A percentile compares a stretch with the other conserved stretches of the same genome.
Evolutionary conservation across 352 stramenopile species (phyloP).

Genomic region (Thalassiosira allenii): DNA sequence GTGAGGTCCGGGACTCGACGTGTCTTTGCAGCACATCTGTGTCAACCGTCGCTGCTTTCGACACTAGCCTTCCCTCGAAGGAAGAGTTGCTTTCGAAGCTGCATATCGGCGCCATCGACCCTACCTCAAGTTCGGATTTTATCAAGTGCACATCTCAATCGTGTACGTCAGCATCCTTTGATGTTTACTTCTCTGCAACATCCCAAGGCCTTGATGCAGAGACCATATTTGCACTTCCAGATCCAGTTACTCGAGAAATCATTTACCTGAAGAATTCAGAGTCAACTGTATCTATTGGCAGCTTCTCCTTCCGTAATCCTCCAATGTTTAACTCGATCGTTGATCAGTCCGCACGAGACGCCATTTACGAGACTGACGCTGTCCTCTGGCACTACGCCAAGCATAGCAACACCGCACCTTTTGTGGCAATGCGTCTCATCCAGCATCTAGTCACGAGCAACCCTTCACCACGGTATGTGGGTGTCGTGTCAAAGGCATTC

Average conservation of each 20-base stretch:
- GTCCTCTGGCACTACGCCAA: conserved; percentile 62
- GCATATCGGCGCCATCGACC: conserved; percentile 55
- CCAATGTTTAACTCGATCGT: conserved; percentile 63
- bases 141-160: not conserved
- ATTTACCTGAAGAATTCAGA: conserved; percentile 51
- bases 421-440: conserved; percentile 61
- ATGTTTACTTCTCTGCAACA: not conserved
- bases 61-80: conserved; percentile 45
- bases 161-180: not conserved
- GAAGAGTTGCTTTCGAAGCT: conserved; percentile 60
- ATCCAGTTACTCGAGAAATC: too few species aligned
- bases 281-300: conserved; percentile 31
- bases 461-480: conserved; percentile 64
- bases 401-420: conserved; percentile 71
- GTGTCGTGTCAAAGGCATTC: conserved; percentile 59
- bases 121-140: not conserved
- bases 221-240: conserved; percentile 53
- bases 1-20: conserved; percentile 39
- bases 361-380: conserved; percentile 70
- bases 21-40: conserved; percentile 59
- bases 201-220: conserved; percentile 15
- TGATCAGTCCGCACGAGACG: conserved; percentile 55
- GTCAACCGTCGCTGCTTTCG: conserved; percentile 46
- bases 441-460: conserved; percentile 73
- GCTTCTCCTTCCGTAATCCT: conserved; percentile 64